phyloP scores from a whole-genome alignment of 169 alveolate species.

The Cryptosporidium andersoni region DNA sequence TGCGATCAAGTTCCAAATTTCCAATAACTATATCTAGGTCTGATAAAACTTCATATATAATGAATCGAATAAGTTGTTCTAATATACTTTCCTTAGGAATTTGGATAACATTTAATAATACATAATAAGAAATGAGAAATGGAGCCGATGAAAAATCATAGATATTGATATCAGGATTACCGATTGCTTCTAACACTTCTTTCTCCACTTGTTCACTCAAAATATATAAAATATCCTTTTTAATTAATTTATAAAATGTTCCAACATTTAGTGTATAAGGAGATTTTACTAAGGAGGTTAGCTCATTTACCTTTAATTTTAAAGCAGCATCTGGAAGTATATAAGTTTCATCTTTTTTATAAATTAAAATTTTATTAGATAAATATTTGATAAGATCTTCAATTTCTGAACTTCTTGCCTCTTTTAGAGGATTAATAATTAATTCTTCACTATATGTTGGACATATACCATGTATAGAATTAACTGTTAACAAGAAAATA shows the following conservation, averaged over 20 bases:
- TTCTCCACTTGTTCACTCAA: not conserved
- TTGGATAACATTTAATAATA: not conserved
- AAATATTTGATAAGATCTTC: slow-evolving; percentile 5
- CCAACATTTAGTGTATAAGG: not conserved
- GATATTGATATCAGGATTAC: not conserved
- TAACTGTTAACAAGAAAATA: slow-evolving; percentile 5
- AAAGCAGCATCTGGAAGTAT: not conserved
- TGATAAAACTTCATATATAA: slow-evolving; percentile 27
- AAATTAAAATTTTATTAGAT: not conserved
- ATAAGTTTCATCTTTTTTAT: not conserved
- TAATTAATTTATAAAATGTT: slow-evolving; percentile 26
- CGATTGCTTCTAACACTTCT: slow-evolving; percentile 10
- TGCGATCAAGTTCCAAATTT: slow-evolving; percentile 10
- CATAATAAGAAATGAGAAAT: slow-evolving; percentile 29
- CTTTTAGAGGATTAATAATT: not conserved
- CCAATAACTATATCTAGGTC: slow-evolving; percentile 36
- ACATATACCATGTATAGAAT: slow-evolving; percentile 4
- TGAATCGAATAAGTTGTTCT: slow-evolving; percentile 4
- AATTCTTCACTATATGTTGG: not conserved
- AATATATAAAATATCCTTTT: not conserved
- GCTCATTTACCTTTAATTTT: slow-evolving; percentile 7
- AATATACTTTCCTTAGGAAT: not conserved
- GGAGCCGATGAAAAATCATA: slow-evolving; percentile 24
- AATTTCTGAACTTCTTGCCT: not conserved
- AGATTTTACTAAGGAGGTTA: not conserved